Base-by-base conservation (phyloP, 768 basidiomycete genomes). In the Mycena capillaripes region DNA sequence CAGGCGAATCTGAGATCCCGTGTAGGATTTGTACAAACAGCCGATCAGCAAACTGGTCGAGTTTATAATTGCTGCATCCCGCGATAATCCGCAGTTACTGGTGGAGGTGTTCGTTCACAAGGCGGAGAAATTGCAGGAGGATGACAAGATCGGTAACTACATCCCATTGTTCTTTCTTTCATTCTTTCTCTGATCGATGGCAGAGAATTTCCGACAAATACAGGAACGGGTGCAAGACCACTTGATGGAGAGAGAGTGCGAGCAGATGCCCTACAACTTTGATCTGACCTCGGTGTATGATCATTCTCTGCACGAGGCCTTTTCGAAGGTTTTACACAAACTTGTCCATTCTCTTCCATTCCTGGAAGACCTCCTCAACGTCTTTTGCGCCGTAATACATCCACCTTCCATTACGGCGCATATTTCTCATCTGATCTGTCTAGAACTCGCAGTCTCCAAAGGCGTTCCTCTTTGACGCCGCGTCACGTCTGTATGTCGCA, bases 101-200 rank as follows among this genome's bases (percentile, higher is more conserved):
- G 87, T 98, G 30, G 95, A 97, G 79, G 92, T 98, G 36, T 98
- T 98, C 76, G 94, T 97, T 8, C 97, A 98, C 83, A 98, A 99
- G 82, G 93, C 95, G 9, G 97, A 99, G 82, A 94, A 92, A 57
- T 84, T 97, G 50, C 91, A 93, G 68, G 96, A 97, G 75, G 96
- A 97, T 73, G 97, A 97, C 79, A 93, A 96, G 80, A 90, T 93
- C 66, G 95, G 95, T 96, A 76, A 27, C 12, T 34, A 38, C 66
- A 69, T 58, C 57, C 61, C n/a, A n/a, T n/a, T n/a, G n/a, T n/a
- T n/a, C n/a, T n/a, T n/a, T n/a, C n/a, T n/a, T n/a, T n/a, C n/a
- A n/a, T n/a, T 44, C 3, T 44, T 25, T 29, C 14, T 40, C 42
- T 30, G 63, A 25, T 60, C 71, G 53, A 61, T 67, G 32, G 65